Evolutionary conservation across 305 asterid genomes (phyloP).

Genomic region (Fraxinus platypoda): DNA sequence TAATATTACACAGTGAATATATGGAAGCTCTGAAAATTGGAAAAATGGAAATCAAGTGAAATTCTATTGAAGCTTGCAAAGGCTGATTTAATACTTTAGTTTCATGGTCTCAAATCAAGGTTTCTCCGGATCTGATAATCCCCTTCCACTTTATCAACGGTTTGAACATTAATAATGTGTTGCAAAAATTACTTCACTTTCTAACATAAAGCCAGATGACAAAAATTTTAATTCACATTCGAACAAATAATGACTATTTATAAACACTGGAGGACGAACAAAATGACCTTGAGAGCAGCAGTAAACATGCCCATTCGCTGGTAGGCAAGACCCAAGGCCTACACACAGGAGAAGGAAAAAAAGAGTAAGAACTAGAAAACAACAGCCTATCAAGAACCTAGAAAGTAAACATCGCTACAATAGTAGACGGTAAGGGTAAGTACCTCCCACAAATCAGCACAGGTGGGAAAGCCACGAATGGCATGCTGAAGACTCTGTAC

Average conservation of each 20-base stretch:
- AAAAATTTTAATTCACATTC: conserved; percentile 5
- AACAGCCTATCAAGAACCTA: neutral
- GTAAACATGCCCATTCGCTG: conserved; percentile 95
- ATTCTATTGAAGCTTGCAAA: neutral
- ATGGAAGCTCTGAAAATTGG: neutral
- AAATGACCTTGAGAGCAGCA: conserved; percentile 85
- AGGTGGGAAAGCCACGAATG: conserved; percentile 83
- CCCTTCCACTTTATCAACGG: neutral
- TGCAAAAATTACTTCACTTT: conserved; percentile 8
- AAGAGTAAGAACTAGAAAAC: conserved; percentile 13
- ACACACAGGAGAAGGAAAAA: conserved; percentile 30
- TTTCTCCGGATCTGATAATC: neutral
- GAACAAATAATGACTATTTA: neutral
- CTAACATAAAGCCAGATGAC: neutral
- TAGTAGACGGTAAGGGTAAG: conserved; percentile 6
- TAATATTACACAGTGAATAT: neutral
- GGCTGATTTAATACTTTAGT: conserved; percentile 3
- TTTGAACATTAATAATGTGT: conserved; percentile 7
- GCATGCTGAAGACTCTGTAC: conserved; percentile 91
- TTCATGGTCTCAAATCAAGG: neutral
- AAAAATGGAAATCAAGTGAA: neutral
- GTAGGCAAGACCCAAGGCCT: conserved; percentile 95
- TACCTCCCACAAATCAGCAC: conserved; percentile 98
- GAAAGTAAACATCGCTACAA: neutral
- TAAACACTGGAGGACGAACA: neutral